Evolutionary conservation across 805 yeast genomes (phyloP), one percentile per base, ranked within the genome.

Genomic region (Wickerhamia fluorescens): DNA sequence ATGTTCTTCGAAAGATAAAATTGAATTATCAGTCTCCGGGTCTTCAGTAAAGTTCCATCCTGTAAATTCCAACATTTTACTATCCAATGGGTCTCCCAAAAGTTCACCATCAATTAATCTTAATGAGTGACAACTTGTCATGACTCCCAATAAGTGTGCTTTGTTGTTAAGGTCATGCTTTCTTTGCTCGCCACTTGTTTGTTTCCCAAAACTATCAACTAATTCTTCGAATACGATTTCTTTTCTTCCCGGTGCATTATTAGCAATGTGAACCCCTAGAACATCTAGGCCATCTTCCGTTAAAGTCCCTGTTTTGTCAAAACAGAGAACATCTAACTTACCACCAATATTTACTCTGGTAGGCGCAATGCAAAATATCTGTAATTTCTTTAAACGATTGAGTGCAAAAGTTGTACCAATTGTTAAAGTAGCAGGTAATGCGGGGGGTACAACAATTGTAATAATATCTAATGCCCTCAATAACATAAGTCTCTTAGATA

Each of bases 381-480:
- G 62, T 35, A 68, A 58, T 20, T 41, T 40, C 37, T 85, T 76
- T 37, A 92, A 62, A 37, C 97, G 67, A 17, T 75, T 66, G 15
- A 92, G 57, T 0, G 98, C 95, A 61, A 92, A 88, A 40, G 89
- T 85, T 0, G 96, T 88, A 12, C 98, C 99, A 35, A 92, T 89
- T 0, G 98, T 87, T 36, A 92, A 61, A 0, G 99, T 92, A 0
- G 98, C 98, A 0, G 99, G 99, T 25, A 92, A 66, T 0, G 98
- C 98, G 1, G 99, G 99, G 1, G 99, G 99, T 1, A 92, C 96
- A 5, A 92, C 98, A 51, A 92, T 87, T 0, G 99, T 92, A 31
- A 92, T 80, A 29, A 92, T 73, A 58, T 92, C 99, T 31, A 92
- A 62, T 0, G 97, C 97, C 42, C 99, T 71, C 32, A 92, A 61